These are phyloP conservation scores for Aspergillus intermedius DNA, from an alignment of 2,329 filamentous ascomycete species.

Conservation along the genomic window DNA sequence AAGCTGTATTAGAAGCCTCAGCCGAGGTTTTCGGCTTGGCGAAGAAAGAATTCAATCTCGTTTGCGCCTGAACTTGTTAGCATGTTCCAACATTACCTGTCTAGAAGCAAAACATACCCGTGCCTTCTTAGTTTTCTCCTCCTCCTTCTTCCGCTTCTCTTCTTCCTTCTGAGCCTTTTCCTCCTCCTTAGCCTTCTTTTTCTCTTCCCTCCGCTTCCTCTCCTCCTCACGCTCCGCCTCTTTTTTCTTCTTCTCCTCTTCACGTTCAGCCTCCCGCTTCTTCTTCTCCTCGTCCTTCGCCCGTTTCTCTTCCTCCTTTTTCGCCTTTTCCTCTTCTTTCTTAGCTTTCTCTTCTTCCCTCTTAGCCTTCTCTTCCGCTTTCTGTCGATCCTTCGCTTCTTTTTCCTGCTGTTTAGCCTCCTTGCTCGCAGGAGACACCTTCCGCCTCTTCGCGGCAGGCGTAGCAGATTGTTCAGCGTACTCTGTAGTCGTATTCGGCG, in stretches of 20 bases:
- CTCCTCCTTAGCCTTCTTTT: slow-evolving; percentile 39
- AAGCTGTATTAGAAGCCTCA: slow-evolving; percentile 14
- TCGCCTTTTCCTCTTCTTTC: slow-evolving; percentile 29
- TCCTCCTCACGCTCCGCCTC: slow-evolving; percentile 42
- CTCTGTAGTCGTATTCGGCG: slow-evolving; percentile 1
- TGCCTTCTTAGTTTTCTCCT: slow-evolving; percentile 44
- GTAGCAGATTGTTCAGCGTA: slow-evolving; percentile 1
- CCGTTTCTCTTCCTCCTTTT: slow-evolving; percentile 32
- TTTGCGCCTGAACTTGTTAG: slow-evolving; percentile 39
- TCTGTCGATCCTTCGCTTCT: slow-evolving; percentile 31
- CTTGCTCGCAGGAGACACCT: slow-evolving; percentile 25
- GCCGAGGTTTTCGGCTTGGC: slow-evolving; percentile 32
- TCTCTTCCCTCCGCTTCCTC: slow-evolving; percentile 37
- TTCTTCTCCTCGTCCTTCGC: slow-evolving; percentile 44
- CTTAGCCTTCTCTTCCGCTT: slow-evolving; percentile 26
- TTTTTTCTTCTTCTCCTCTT: slow-evolving; percentile 41
- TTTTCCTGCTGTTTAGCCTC: slow-evolving; percentile 22
- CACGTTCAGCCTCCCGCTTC: slow-evolving; percentile 40
- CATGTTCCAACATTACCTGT: slow-evolving; percentile 5
- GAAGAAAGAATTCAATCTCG: slow-evolving; percentile 47
- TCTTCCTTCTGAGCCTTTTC: slow-evolving; percentile 34
- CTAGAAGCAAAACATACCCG: slow-evolving; percentile 26
- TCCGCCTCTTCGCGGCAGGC: slow-evolving; percentile 24
- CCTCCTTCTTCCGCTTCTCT: slow-evolving; percentile 42
- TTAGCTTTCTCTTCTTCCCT: slow-evolving; percentile 28